A percentile compares a stretch with the other conserved stretches of the same genome.
Conservation (phyloP, 1,284 basidiomycete genomes). For the Cutaneotrichosporon spelunceum region DNA sequence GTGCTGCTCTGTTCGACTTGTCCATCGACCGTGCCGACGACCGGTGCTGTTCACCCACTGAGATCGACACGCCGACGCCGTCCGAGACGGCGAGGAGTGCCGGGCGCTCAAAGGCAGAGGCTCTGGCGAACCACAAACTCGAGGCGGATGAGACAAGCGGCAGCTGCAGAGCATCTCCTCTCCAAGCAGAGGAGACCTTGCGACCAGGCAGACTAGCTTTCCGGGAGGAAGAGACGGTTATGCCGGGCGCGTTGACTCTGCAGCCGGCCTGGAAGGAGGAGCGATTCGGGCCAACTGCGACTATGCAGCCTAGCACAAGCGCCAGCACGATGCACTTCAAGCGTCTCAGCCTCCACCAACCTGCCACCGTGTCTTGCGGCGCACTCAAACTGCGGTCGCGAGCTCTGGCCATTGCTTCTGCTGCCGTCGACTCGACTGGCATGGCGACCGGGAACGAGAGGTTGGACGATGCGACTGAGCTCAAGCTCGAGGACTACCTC, state of each 20-base stretch:
- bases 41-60: background rate
- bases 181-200: background rate
- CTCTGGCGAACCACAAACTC: background rate
- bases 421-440: background rate
- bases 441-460: background rate
- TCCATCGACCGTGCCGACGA: background rate
- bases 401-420: background rate
- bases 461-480: background rate
- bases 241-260: background rate
- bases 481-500: background rate
- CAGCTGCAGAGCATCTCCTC: background rate
- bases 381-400: background rate
- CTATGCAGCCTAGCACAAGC: background rate
- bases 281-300: background rate
- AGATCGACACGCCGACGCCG: background rate
- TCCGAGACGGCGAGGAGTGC: background rate
- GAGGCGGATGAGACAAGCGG: background rate
- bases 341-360: background rate
- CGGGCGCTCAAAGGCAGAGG: background rate
- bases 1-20: background rate
- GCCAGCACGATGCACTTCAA: background rate
- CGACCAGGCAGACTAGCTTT: background rate
- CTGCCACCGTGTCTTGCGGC: background rate
- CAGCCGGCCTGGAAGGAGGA: background rate
- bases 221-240: background rate